phyloP scores from a whole-genome alignment of 1,284 basidiomycete species.

The Boletus semigastroideus region DNA sequence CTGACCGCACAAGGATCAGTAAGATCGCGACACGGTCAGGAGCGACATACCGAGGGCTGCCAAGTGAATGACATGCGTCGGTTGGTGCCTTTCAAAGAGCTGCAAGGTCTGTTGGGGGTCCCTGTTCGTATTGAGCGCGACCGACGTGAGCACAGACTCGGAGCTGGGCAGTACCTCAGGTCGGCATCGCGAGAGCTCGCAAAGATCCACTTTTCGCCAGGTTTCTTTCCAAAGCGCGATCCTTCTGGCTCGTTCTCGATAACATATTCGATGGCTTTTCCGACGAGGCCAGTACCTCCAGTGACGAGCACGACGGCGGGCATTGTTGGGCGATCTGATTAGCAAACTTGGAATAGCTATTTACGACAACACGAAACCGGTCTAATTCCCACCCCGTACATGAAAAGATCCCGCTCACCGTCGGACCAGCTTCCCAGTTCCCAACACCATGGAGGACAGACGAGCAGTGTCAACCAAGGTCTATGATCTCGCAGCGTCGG shows the following conservation, averaged over 20 bases:
- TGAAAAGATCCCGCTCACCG: constrained; percentile 9
- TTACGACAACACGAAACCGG: background rate
- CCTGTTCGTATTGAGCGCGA: constrained; percentile 36
- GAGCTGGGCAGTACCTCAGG: constrained; percentile 51
- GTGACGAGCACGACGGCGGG: constrained; percentile 71
- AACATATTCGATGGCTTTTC: constrained; percentile 75
- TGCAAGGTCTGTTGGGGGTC: constrained; percentile 60
- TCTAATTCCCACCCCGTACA: background rate
- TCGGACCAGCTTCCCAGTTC: constrained; percentile 5
- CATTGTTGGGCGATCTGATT: constrained; percentile 29
- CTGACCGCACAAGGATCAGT: constrained; percentile 39
- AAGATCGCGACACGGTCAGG: background rate
- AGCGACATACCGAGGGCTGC: constrained; percentile 70
- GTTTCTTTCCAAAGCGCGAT: constrained; percentile 71
- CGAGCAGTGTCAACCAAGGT: constrained; percentile 53
- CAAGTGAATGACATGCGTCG: constrained; percentile 90
- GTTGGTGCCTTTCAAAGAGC: constrained; percentile 84
- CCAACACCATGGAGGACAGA: constrained; percentile 38
- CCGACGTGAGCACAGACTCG: constrained; percentile 1
- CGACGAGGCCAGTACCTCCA: constrained; percentile 85
- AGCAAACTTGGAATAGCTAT: background rate
- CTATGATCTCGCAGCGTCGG: constrained; percentile 54
- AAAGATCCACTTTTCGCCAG: constrained; percentile 85
- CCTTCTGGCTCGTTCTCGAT: constrained; percentile 76
- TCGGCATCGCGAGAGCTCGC: constrained; percentile 74